Conservation (phyloP, 2,329 filamentous ascomycete genomes). For the Colletotrichum truncatum region DNA sequence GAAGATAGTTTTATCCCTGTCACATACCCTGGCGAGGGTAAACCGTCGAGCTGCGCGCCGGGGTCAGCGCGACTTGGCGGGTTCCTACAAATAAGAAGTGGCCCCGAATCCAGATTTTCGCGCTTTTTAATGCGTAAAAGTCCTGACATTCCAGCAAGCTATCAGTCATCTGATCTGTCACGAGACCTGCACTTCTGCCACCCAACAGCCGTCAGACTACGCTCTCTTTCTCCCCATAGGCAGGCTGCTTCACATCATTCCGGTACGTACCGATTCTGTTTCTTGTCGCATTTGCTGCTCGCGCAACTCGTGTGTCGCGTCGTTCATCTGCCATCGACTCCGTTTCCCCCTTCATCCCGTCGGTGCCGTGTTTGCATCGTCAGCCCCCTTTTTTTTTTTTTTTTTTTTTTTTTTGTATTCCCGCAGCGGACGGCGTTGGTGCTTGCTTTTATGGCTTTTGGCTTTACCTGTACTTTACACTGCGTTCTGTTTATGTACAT, state of each 20-base stretch:
- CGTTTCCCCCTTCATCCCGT: neutral
- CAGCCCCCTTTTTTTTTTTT: neutral
- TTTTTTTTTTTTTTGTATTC: neutral
- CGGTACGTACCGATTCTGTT: slow-evolving; percentile 30
- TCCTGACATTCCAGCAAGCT: slow-evolving; percentile 30
- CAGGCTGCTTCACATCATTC: neutral
- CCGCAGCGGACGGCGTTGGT: slow-evolving; percentile 8
- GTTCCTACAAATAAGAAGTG: slow-evolving; percentile 54
- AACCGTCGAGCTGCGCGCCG: slow-evolving; percentile 18
- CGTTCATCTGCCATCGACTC: neutral
- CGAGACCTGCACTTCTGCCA: slow-evolving; percentile 27
- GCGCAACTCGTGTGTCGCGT: neutral
- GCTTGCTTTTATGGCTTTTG: neutral
- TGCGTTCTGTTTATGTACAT: slow-evolving; percentile 10
- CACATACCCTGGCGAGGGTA: slow-evolving; percentile 18
- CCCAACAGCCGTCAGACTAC: neutral
- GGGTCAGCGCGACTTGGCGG: slow-evolving; percentile 31
- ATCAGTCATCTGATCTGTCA: slow-evolving; percentile 31
- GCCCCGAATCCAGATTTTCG: slow-evolving; percentile 49
- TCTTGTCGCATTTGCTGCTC: neutral
- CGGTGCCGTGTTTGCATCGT: slow-evolving; percentile 5
- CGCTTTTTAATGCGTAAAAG: slow-evolving; percentile 33
- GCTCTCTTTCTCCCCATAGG: neutral
- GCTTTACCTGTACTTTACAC: slow-evolving; percentile 1
- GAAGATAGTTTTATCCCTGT: slow-evolving; percentile 7